phyloP scores from a whole-genome alignment of 1,284 basidiomycete genomes.

The Anthracocystis walkeri region DNA sequence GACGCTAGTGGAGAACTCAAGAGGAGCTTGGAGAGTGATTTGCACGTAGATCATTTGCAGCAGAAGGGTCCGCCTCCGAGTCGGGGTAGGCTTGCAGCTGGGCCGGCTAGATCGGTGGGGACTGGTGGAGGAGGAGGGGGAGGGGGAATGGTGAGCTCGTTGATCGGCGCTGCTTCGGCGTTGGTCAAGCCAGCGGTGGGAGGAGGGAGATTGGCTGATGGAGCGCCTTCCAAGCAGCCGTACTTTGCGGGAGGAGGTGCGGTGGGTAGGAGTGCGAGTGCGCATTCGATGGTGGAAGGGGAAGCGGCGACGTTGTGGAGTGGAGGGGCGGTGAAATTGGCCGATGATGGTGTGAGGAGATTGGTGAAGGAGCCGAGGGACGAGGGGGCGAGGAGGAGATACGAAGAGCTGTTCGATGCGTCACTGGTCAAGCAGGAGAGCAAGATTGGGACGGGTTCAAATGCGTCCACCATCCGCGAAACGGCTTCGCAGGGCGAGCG shows the following conservation, averaged over 20 bases:
- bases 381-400: constrained; percentile 14
- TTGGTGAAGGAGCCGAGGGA: constrained; percentile 26
- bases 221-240: constrained; percentile 40
- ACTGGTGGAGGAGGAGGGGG: background rate
- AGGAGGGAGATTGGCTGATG: constrained; percentile 23
- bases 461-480: too few species aligned
- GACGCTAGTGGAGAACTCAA: constrained; percentile 37
- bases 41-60: constrained; percentile 14
- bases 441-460: background rate
- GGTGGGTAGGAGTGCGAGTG: constrained; percentile 24
- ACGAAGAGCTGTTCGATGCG: constrained; percentile 30
- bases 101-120: background rate
- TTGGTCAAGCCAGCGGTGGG: constrained; percentile 16
- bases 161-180: constrained; percentile 29
- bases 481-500: background rate
- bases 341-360: constrained; percentile 5
- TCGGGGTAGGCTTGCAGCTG: background rate
- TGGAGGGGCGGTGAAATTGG: constrained; percentile 22
- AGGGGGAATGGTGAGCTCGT: constrained; percentile 20
- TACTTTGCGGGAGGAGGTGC: constrained; percentile 5
- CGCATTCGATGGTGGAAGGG: constrained; percentile 10
- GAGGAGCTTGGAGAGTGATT: constrained; percentile 25
- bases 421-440: constrained; percentile 4
- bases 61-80: constrained; percentile 22
- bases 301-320: constrained; percentile 11